Base-by-base conservation (phyloP, 1,139 yeast species). In the Pichia sp. region DNA sequence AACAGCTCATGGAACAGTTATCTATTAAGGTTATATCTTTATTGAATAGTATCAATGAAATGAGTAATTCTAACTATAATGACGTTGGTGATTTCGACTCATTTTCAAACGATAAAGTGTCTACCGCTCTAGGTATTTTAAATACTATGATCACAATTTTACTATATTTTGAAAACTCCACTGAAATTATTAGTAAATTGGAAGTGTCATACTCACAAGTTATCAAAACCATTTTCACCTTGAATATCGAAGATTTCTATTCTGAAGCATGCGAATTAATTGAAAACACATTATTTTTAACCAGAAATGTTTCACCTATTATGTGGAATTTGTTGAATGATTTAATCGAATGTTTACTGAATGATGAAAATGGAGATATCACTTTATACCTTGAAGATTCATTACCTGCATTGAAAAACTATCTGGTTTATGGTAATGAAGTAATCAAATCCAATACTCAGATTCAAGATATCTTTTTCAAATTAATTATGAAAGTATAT, bases 71-170 rank as follows among this genome's bases (percentile, higher is more conserved):
- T 34, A 58, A 64, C 29, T 69, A 65, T 37, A 66, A 62, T 29
- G 72, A 69, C 37, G 77, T 71, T 47, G 73, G 68, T 34, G 63
- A 70, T 37, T 72, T 41, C 10, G 66, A 62, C 51, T 77, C 72
- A 39, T 79, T 77, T 44, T 68, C 73, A 50, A 77, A 81, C 32
- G 96, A 87, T 52, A 92, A 90, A 63, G 80, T 84, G 33, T 80
- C 85, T 75, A 90, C 96, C 1, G 96, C 95, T 0, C 66, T 85
- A 41, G 97, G 97, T 33, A 74, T 88, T 32, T 68, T 92, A 54
- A 87, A 85, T 55, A 90, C 97, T 2, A 78, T 90, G 70, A 81
- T 87, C 42, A 87, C 96, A 1, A 83, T 92, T n/a, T 66, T 92
- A 43, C 64, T 88, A 48, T 85, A 95, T 10, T 81, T 92, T 62